Percentiles rank a stretch among this genome's conserved stretches.
phyloP scores from a whole-genome alignment of 2,329 filamentous ascomycete genomes.

The Sporothrix luriei region DNA sequence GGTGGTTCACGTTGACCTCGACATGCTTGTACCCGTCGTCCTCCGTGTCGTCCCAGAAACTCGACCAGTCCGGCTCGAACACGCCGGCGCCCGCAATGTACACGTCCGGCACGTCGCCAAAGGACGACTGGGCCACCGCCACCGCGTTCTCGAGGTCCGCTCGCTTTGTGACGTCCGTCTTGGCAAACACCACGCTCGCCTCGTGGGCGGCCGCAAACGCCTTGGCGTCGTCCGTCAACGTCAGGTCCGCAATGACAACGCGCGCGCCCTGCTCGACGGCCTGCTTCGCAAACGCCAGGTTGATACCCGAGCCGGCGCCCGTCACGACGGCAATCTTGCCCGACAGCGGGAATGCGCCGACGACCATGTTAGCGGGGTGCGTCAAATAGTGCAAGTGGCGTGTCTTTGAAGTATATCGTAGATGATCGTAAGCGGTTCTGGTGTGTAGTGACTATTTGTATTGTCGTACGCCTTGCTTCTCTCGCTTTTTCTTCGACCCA shows the following conservation, averaged over 20 bases:
- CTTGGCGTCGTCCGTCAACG: conserved; percentile 18
- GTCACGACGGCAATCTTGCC: conserved; percentile 30
- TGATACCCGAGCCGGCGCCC: conserved; percentile 29
- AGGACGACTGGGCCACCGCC: conserved; percentile 23
- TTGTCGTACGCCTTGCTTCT: background rate
- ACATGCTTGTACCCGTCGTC: conserved; percentile 41
- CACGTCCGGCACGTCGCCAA: conserved; percentile 43
- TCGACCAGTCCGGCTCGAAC: conserved; percentile 45
- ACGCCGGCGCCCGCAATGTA: conserved; percentile 45
- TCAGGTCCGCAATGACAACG: conserved; percentile 21
- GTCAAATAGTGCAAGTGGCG: background rate
- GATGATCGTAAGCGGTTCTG: background rate
- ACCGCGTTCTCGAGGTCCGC: conserved; percentile 27
- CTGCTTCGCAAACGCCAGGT: conserved; percentile 26
- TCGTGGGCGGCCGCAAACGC: background rate
- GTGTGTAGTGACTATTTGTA: background rate
- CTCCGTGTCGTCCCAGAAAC: conserved; percentile 46
- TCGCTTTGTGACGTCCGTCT: conserved; percentile 20
- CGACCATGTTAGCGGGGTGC: no score
- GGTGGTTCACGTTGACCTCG: conserved; percentile 45
- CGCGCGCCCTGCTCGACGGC: conserved; percentile 23
- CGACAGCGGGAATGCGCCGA: conserved; percentile 8
- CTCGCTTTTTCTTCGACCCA: background rate
- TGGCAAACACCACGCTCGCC: background rate
- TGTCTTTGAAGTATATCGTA: background rate